Evolutionary conservation across 2,329 filamentous ascomycete species (phyloP), one percentile per base, ranked within the genome.

Genomic region (Fusarium phyllophilum): DNA sequence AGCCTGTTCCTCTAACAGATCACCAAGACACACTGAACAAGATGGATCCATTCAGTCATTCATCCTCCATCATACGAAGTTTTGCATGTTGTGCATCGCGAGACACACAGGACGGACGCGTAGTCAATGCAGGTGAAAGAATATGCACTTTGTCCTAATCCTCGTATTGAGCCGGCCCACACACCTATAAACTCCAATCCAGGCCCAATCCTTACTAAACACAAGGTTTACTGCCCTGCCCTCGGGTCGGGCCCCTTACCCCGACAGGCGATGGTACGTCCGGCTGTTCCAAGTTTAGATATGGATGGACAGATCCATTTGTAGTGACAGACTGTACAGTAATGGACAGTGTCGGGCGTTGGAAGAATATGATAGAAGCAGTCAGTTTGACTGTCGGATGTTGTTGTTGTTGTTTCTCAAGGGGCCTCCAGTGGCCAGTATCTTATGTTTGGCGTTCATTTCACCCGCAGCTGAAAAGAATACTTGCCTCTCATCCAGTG

Each of bases 241-340:
- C 38, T 72, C 72, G 72, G 72, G 55, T 60, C 62, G 52, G 56
- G 48, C 72, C 72, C 70, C 72, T 74, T 75, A 59, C 72, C 68
- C 72, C 72, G 61, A 75, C 72, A 72, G 68, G 68, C 57, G 41
- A 75, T 69, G 72, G 72, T 68, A 70, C 64, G 66, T 54, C 62
- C 42, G 72, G 60, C 15, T 75, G 72, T 74, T 74, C 72, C 72
- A 74, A 74, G 72, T 75, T 70, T 74, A 74, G 72, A 74, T 49
- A 62, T 48, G 66, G 45, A 70, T 60, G 52, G 59, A 60, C 41
- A 60, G 67, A 70, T 66, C 67, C 46, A 70, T 70, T 39, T 24
- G 39, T n/a, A 70, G 67, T 70, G 67, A 70, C 66, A 70, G 72
- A 62, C 57, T 26, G 55, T 60, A 75, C 68, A 69, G 72, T 74